Evolutionary conservation across 257 asterid genomes (phyloP), one percentile per base, ranked within the genome.

Genomic region (Coffea eugenioides): DNA sequence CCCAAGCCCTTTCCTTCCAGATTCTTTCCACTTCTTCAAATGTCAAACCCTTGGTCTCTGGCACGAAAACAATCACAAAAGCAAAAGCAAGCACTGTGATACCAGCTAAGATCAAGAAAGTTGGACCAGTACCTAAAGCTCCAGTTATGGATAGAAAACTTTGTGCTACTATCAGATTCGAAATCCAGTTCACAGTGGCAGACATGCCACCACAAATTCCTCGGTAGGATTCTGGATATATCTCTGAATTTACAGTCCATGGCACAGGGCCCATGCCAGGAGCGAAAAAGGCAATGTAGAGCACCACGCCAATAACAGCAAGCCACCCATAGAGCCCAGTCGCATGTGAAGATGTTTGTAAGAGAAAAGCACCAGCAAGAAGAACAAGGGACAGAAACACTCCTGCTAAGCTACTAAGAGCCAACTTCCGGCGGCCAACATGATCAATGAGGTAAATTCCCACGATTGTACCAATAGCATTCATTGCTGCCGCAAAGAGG

Each of bases 261-360:
- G 99, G 99, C 8, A 93, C 99, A 2, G 97, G 92, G 27, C 99
- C 97, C 99, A 95, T 92, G 46, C 99, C 98, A 0, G 99, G 99
- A 12, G 99, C 77, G 61, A 93, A 95, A 85, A 86, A 91, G 12
- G 98, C 85, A 7, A 95, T 92, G 64, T 93, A 95, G 41, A 92
- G 95, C 46, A 88, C 92, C 84, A 95, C 83, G 34, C 99, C 99
- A 65, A 82, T 31, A 27, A 95, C 88, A 0, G 99, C 98, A 46
- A 93, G 77, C 99, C 98, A 90, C 46, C 99, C 99, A 34, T 87
- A 92, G 45, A 81, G 68, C 20, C 86, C 88, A 23, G 59, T 79
- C 0, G 43, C 27, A 0, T 90, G 46, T 72, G 80, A 78, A 11
- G 91, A 82, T 49, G 92, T 77, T 67, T 85, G 84, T 39, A 90